Evolutionary conservation across 2,329 filamentous ascomycete species (phyloP), one percentile per base, ranked within the genome.

Genomic region (Coniochaeta ligniaria): DNA sequence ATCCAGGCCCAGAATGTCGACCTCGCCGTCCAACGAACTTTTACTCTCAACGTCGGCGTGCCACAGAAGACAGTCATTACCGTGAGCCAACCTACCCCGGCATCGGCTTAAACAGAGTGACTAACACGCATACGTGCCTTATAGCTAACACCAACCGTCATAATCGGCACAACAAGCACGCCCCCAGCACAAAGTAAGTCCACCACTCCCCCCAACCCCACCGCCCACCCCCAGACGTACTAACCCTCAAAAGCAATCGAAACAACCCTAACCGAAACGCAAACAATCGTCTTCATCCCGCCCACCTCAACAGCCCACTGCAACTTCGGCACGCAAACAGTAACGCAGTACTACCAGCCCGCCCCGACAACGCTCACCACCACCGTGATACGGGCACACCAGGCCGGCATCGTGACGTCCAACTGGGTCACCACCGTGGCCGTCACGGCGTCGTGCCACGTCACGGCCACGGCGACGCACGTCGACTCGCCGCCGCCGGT

Each of bases 1-100:
- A 63, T 68, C 57, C 66, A 68, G 58, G 65, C 66, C 16, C 63
- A 66, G 38, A 63, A 64, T 26, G 56, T 62, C 57, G 60, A 66
- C 17, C 66, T 67, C 58, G 64, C 65, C 11, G 63, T 63, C n/a
- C 56, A 66, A 47, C 61, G 66, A 17, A 47, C 62, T 50, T 68
- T 68, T 58, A 54, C 59, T 6, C 56, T 68, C 9, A 66, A 60
- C 3, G 64, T 66, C 8, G 62, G 63, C 24, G 59, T 45, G 22
- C 60, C 65, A 12, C 61, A 63, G 3, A 59, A 62, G 1, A 64
- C 63, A 5, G 60, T 62, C 12, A 65, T 64, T 3, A 64, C 63
- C 2, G 63, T 63, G 45, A 31, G 60, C 20, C 45, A 12, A 5
- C 12, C 14, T 1, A 11, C 14, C 11, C 43, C 22, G 1, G 45